Evolutionary conservation across 2,329 filamentous ascomycete genomes (phyloP).

Genomic region (Aspergillus caelatus): DNA sequence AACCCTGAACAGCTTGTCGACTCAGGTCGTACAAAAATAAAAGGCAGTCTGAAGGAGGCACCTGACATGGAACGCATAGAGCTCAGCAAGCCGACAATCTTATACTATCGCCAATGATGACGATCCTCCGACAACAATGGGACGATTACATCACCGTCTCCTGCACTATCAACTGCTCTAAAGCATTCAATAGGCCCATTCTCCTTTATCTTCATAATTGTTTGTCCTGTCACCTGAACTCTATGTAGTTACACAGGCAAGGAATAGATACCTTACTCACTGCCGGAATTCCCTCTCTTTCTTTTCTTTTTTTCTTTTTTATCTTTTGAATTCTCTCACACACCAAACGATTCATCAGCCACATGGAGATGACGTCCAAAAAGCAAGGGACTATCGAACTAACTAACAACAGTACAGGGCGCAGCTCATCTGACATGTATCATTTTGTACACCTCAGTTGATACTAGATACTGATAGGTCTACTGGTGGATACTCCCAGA

Average conservation of each 20-base stretch:
- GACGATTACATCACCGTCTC: not conserved
- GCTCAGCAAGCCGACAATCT: not conserved
- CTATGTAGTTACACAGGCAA: not conserved
- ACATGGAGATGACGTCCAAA: not conserved
- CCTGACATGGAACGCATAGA: not conserved
- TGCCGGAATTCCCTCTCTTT: not conserved
- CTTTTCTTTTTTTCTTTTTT: not conserved
- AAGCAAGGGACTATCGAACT: constrained; percentile 1
- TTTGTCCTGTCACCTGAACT: constrained; percentile 1
- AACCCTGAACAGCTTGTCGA: not conserved
- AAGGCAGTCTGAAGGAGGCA: not conserved
- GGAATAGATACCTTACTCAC: not conserved
- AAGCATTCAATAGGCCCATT: not conserved
- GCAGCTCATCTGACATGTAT: constrained; percentile 2
- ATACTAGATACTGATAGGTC: not conserved
- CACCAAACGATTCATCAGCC: not conserved
- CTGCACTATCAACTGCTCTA: not conserved
- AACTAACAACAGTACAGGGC: not conserved
- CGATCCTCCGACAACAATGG: not conserved
- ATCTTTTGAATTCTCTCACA: not conserved
- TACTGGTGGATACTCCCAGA: not conserved
- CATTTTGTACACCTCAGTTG: not conserved
- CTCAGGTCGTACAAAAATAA: not conserved
- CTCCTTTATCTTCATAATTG: not conserved
- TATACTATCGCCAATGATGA: not conserved